Evolutionary conservation across 257 asterid genomes (phyloP), one percentile per base, ranked within the genome.

Genomic region (Salvia miltiorrhiza): DNA sequence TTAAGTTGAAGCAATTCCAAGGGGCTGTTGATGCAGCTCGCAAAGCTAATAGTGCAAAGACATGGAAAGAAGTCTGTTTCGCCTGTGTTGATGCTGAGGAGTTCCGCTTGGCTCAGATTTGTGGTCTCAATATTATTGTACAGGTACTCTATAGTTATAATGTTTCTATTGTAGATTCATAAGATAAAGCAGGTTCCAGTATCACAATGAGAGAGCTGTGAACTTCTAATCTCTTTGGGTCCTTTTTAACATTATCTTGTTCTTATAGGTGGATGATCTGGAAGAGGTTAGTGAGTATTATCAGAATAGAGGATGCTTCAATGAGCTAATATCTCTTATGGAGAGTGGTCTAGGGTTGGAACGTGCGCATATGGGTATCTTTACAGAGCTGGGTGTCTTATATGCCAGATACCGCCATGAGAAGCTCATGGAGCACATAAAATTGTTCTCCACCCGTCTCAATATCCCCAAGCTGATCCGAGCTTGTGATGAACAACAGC

Each of bases 311-410:
- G 99, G 99, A 63, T 92, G 98, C 89, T 95, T 95, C 77, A 95
- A 89, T 76, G 99, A 95, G 84, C 85, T 95, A 48, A 92, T 95
- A 40, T 95, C 99, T 65, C 89, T 95, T 12, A 95, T 95, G 99
- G 99, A 95, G 87, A 95, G 99, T 75, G 99, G 99, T 73, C 79
- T 95, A 53, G 99, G 99, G 19, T 81, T 95, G 90, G 99, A 94
- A 78, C 96, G 98, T 70, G 99, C 99, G 13, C 99, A 95, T 67
- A 95, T 95, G 99, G 99, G 99, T 71, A 95, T 95, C 78, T 95
- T 95, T 70, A 95, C 99, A 10, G 99, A 95, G 82, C 82, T 95
- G 57, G 99, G 99, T 70, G 98, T 95, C 72, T 86, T 95, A 17
- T 95, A 95, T 81, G 99, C 99, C 49, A 85, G 98, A 88, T 95